Evolutionary conservation across 2,329 filamentous ascomycete species (phyloP), one percentile per base, ranked within the genome.

Genomic region (Epichloe sylvatica): DNA sequence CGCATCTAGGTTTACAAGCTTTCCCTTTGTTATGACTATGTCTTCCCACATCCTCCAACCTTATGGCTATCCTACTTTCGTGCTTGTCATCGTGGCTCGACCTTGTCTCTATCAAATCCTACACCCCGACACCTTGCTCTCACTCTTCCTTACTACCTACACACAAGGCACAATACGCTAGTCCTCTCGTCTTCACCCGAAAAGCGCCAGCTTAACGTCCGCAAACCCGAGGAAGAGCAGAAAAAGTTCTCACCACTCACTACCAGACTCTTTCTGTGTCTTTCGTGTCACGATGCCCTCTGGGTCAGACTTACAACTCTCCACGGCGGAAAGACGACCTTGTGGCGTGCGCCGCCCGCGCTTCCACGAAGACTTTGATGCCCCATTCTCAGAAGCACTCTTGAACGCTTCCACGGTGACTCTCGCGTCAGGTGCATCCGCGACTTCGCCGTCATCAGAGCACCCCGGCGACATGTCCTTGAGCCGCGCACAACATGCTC

Each of bases 291-390:
- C 62, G 61, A 53, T 60, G 33, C 53, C 63, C 34, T 55, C 56
- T 54, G 59, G 58, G 41, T 58, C 61, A 50, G 52, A 45, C n/a
- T 34, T 52, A 25, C 51, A 42, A 45, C 49, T 54, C 42, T 15
- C 41, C 46, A 49, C 53, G 39, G 46, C 50, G 9, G 34, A 49
- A 3, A 21, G n/a, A 25, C 25, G 37, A 17, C 36, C 46, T 44
- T 45, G 45, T 47, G 56, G 59, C 5, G 40, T 53, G 49, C 56
- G 57, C 42, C 63, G 58, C 45, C 65, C 65, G 13, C 62, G 64
- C 34, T 68, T 68, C 52, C 60, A 51, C 52, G 65, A 68, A 53
- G 63, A 68, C 49, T 67, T 68, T 51, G 60, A 68, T 51, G 65
- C 65, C 2, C 65, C 65, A 15, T 67, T 68, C 53, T 67, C 62